A percentile compares a stretch with the other conserved stretches of the same genome.
These are phyloP conservation scores for Mallotus repandus DNA, from an alignment of 441 rosid genomes.

Conservation along the genomic window DNA sequence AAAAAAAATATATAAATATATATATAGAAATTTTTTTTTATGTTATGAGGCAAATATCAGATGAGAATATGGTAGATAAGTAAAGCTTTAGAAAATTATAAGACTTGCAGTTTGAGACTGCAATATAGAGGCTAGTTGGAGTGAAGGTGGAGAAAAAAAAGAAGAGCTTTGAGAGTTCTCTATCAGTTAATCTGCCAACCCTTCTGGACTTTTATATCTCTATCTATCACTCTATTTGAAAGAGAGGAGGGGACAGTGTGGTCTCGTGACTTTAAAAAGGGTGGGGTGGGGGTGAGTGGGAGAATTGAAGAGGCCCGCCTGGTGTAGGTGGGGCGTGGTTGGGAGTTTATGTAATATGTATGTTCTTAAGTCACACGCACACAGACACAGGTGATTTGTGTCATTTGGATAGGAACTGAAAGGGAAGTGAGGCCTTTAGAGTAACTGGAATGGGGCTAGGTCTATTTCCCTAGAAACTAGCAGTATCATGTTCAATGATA, in stretches of 20 bases:
- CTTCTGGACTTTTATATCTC: slow-evolving; percentile 32
- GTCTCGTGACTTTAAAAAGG: slow-evolving; percentile 63
- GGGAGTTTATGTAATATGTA: not conserved
- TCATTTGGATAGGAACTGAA: slow-evolving; percentile 32
- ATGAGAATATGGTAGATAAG: slow-evolving; percentile 28
- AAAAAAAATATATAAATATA: slow-evolving; percentile 2
- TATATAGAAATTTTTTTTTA: not conserved
- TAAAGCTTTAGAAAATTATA: slow-evolving; percentile 47
- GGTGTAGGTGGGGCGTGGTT: too few species aligned
- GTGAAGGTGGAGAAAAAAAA: slow-evolving; percentile 45
- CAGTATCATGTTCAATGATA: slow-evolving; percentile 19
- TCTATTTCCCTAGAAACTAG: slow-evolving; percentile 32
- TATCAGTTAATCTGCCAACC: slow-evolving; percentile 86
- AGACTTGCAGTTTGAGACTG: slow-evolving; percentile 65
- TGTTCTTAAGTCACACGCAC: too few species aligned
- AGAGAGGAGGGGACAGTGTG: slow-evolving; percentile 31
- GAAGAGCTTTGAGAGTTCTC: slow-evolving; percentile 57
- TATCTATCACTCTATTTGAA: slow-evolving; percentile 38
- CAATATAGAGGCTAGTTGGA: slow-evolving; percentile 59
- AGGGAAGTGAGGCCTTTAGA: not conserved
- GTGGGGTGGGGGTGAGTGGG: not conserved
- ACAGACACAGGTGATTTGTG: slow-evolving; percentile 14
- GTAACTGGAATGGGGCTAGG: not conserved
- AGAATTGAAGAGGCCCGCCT: too few species aligned
- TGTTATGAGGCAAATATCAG: slow-evolving; percentile 24